Conservation (phyloP, 306 rosid genomes). For the Acacia melanoxylon region DNA sequence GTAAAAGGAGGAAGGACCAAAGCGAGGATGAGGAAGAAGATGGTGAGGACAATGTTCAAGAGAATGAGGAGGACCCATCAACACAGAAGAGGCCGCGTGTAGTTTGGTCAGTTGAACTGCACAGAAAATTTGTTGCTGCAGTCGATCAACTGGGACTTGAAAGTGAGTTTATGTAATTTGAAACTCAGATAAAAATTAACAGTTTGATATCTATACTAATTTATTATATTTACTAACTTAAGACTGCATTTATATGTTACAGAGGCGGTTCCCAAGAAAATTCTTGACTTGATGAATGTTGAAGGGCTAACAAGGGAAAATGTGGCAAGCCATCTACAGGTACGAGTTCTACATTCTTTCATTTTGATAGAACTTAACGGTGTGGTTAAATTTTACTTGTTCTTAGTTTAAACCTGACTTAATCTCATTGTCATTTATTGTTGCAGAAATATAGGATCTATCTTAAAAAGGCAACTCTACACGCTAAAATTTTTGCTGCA, state of each 20-base stretch:
- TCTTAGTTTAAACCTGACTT: not conserved
- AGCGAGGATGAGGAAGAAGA: slow-evolving; percentile 61
- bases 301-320: slow-evolving; percentile 91
- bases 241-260: slow-evolving; percentile 29
- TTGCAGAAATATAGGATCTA: slow-evolving; percentile 72
- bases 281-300: slow-evolving; percentile 81
- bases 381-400: not conserved
- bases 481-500: slow-evolving; percentile 42
- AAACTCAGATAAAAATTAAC: not conserved
- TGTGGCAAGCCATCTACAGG: slow-evolving; percentile 96
- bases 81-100: slow-evolving; percentile 68
- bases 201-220: not conserved
- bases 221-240: slow-evolving; percentile 19
- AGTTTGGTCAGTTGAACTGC: slow-evolving; percentile 73
- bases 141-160: slow-evolving; percentile 68
- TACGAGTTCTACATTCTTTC: slow-evolving; percentile 15
- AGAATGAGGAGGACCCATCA: slow-evolving; percentile 55
- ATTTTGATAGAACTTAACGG: not conserved
- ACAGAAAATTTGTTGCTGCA: slow-evolving; percentile 68
- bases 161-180: slow-evolving; percentile 56
- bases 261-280: slow-evolving; percentile 89
- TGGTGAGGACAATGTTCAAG: slow-evolving; percentile 46
- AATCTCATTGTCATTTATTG: slow-evolving; percentile 20
- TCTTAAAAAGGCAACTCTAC: slow-evolving; percentile 54
- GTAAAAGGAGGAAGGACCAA: slow-evolving; percentile 59